phyloP scores from a whole-genome alignment of 108 stramenopile species.

The Bacterosira constricta region DNA sequence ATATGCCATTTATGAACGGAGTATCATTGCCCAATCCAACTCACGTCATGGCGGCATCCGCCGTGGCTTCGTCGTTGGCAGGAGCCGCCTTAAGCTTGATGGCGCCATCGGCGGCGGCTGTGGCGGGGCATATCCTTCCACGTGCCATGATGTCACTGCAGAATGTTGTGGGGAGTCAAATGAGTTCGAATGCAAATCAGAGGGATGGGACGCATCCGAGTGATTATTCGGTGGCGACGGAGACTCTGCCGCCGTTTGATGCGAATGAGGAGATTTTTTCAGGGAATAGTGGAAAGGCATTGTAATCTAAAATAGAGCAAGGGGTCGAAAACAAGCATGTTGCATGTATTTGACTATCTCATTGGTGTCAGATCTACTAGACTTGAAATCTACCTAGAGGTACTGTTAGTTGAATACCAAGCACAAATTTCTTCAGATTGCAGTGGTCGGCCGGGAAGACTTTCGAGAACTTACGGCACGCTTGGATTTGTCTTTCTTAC shows the following conservation, averaged over 20 bases:
- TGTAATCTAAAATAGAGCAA: no score
- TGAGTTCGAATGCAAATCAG: not conserved
- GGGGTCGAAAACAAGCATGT: no score
- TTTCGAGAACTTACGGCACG: slow-evolving; percentile 4
- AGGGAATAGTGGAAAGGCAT: no score
- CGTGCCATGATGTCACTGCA: slow-evolving; percentile 7
- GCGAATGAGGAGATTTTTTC: slow-evolving; percentile 16
- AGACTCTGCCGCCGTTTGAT: slow-evolving; percentile 21
- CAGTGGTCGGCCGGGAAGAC: slow-evolving; percentile 25
- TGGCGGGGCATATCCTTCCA: slow-evolving; percentile 24
- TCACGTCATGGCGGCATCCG: slow-evolving; percentile 48
- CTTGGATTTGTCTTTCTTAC: not conserved
- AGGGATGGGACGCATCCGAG: slow-evolving; percentile 13
- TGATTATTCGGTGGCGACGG: slow-evolving; percentile 12
- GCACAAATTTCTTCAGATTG: not conserved
- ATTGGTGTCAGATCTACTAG: no score
- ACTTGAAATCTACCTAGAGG: no score
- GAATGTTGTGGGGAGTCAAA: not conserved
- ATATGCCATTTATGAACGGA: slow-evolving; percentile 3
- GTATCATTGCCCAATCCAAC: slow-evolving; percentile 30
- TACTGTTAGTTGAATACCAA: no score
- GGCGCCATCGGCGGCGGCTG: slow-evolving; percentile 41
- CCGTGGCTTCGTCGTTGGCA: slow-evolving; percentile 62
- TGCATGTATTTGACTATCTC: no score
- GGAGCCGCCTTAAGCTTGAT: slow-evolving; percentile 71